Evolutionary conservation across 2,329 filamentous ascomycete species (phyloP).

Genomic region (Coleophoma cylindrospora): DNA sequence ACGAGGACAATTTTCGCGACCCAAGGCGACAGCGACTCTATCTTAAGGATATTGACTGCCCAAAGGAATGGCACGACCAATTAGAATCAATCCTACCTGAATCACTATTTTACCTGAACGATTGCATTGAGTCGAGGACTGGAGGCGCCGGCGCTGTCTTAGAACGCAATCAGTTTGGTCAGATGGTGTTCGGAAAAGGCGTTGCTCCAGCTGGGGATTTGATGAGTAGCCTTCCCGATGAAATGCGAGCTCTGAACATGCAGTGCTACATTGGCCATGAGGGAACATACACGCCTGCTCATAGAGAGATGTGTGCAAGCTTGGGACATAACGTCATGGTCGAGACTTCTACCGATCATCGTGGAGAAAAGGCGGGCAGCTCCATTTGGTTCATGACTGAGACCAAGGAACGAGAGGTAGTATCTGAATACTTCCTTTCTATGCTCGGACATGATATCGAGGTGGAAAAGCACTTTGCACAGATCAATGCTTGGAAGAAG

Average conservation of each 20-base stretch:
- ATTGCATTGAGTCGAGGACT: conserved; percentile 57
- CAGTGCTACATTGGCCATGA: conserved; percentile 99
- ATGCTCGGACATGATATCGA: conserved; percentile 94
- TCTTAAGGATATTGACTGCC: conserved; percentile 95
- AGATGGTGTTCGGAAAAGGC: conserved; percentile 35
- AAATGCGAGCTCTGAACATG: conserved; percentile 91
- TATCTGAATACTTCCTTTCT: conserved; percentile 90
- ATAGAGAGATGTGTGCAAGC: conserved; percentile 96
- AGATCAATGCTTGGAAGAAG: conserved; percentile 91
- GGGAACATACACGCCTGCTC: conserved; percentile 91
- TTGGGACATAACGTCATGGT: conserved; percentile 99
- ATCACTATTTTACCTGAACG: conserved; percentile 85
- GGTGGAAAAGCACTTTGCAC: conserved; percentile 94
- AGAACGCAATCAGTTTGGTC: conserved; percentile 33
- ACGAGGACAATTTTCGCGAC: conserved; percentile 68
- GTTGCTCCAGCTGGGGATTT: conserved; percentile 74
- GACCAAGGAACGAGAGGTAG: conserved; percentile 82
- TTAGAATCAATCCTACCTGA: conserved; percentile 74
- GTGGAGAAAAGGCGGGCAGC: conserved; percentile 77
- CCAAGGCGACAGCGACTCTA: conserved; percentile 82
- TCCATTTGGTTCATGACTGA: conserved; percentile 99
- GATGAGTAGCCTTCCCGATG: conserved; percentile 83
- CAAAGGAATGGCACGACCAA: conserved; percentile 77
- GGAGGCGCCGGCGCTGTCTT: conserved; percentile 49
- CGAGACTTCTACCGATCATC: conserved; percentile 69